Evolutionary conservation across 805 yeast species (phyloP), one percentile per base, ranked within the genome.

Genomic region (Saccharomycopsis guyanensis): DNA sequence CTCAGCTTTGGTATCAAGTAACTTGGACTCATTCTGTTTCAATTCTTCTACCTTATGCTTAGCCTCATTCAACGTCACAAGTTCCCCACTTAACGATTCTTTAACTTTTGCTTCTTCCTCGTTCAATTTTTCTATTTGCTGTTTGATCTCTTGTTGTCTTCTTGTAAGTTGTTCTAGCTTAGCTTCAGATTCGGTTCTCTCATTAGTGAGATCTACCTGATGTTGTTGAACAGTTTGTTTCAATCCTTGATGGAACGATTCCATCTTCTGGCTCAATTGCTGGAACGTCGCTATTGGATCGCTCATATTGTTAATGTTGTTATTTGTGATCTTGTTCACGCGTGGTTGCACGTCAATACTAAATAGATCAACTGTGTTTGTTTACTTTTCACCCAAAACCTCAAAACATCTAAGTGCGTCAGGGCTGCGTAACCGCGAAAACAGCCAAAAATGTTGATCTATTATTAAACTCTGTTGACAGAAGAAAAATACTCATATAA

Each of bases 21-120:
- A 15, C 12, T 23, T 13, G 20, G 29, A 19, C 33, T 50, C 49
- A 8, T 41, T 41, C 20, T 46, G 36, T 2, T 35, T 45, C 19
- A 50, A 32, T 25, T 50, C 50, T 4, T 50, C 50, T n/a, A 50
- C 43, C 31, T 46, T 40, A 2, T 24, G 16, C 16, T 40, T 46
- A 24, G 50, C 37, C 6, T 43, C 48, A 29, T 43, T 40, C 25
- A 50, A 33, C 2, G 43, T 38, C 13, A 20, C 33, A 7, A 43
- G n/a, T 19, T 50, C 51, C 20, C n/a, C 35, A 13, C 22, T 40
- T 32, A 50, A 29, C 5, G 22, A 15, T 19, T 43, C 40, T 15
- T 25, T 37, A 3, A 45, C 38, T 19, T 33, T 43, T 8, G 20
- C 16, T n/a, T 42, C 48, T 10, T 43, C 39, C 22, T 50, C 46